Conservation (phyloP, 257 asterid species). For the Solanum stenotomum region DNA sequence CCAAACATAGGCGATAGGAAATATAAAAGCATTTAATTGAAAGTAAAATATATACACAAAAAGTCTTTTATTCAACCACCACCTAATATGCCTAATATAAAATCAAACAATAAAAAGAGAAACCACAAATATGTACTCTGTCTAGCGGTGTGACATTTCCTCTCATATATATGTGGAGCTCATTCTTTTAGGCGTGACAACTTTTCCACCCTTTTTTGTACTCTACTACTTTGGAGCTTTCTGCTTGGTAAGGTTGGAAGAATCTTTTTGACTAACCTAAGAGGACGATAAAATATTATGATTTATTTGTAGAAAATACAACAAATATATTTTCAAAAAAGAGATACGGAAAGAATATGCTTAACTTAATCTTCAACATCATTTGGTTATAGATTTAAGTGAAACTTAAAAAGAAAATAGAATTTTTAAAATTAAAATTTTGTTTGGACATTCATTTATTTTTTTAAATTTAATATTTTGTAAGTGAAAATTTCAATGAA, state of each 20-base stretch:
- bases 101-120: not conserved
- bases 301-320: not conserved
- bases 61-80: not conserved
- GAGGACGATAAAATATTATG: not conserved
- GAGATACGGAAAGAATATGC: not conserved
- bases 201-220: not conserved
- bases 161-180: not conserved
- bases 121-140: not conserved
- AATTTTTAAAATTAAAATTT: too few relatives aligned
- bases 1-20: not conserved
- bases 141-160: not conserved
- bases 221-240: not conserved
- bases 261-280: not conserved
- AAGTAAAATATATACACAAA: not conserved
- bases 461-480: not conserved
- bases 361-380: not conserved
- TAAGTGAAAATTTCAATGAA: too few relatives aligned
- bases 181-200: not conserved
- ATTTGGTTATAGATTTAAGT: not conserved
- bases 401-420: not conserved
- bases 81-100: not conserved
- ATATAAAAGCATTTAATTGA: too few relatives aligned
- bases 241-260: not conserved
- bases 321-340: not conserved
- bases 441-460: too few relatives aligned